Percentiles rank a stretch among this genome's conserved stretches.
Evolutionary conservation across 192 early-diverging fungal genomes (phyloP).

Genomic region (Umbelopsis vinacea): DNA sequence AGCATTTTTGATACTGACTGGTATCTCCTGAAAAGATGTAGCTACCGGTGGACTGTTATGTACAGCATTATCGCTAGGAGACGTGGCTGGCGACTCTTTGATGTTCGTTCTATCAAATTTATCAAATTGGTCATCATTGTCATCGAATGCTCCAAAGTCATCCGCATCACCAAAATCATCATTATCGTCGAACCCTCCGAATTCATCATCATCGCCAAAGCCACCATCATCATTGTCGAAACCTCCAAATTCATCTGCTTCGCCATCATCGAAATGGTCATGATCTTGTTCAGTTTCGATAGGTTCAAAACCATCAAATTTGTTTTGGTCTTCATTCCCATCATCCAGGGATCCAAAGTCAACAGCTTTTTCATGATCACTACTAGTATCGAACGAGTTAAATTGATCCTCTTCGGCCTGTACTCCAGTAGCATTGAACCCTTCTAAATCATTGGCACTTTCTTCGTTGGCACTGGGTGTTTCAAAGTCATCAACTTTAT

Average conservation of each 20-base stretch:
- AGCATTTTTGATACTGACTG: not conserved
- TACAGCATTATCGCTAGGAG: not conserved
- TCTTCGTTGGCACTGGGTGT: too few relatives aligned
- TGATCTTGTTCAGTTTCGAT: not conserved
- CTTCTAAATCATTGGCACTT: too few relatives aligned
- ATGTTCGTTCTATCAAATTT: not conserved
- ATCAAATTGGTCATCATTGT: constrained; percentile 1
- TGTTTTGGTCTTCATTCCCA: not conserved
- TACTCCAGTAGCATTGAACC: too few relatives aligned
- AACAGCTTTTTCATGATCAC: not conserved
- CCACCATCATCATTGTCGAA: not conserved
- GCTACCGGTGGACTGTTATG: not conserved
- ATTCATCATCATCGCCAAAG: not conserved
- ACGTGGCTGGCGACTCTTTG: not conserved
- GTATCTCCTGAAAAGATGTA: not conserved
- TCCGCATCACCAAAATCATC: not conserved
- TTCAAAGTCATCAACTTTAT: too few relatives aligned
- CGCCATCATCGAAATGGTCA: not conserved
- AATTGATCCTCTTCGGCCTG: too few relatives aligned
- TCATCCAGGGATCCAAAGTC: not conserved
- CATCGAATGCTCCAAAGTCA: not conserved
- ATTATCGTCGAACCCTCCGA: not conserved
- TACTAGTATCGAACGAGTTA: too few relatives aligned
- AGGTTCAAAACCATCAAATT: not conserved
- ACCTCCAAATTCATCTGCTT: not conserved